Evolutionary conservation across 148 eudicot species (phyloP).

Genomic region (Mesembryanthemum crystallinum): DNA sequence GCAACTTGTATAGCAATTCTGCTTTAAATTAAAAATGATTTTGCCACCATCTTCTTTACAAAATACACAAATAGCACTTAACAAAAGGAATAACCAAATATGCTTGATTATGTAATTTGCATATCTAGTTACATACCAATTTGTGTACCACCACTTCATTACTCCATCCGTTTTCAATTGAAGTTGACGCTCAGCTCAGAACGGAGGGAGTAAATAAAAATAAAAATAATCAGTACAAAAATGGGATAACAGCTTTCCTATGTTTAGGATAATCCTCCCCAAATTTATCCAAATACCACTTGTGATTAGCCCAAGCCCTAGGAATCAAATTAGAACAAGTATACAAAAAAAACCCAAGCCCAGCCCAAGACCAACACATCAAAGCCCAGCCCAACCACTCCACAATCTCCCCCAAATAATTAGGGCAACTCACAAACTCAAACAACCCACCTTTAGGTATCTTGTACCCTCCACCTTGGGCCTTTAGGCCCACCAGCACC

Average conservation of each 20-base stretch:
- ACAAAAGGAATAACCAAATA: too few species aligned
- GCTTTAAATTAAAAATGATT: too few species aligned
- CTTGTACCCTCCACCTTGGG: constrained; percentile 55
- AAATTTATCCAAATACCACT: constrained; percentile 85
- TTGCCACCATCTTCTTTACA: too few species aligned
- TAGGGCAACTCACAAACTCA: constrained; percentile 75
- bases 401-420: constrained; percentile 84
- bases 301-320: constrained; percentile 56
- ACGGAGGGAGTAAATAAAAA: too few species aligned
- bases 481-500: constrained; percentile 54
- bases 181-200: too few species aligned
- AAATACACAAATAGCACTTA: too few species aligned
- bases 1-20: too few species aligned
- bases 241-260: constrained; percentile 80
- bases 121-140: too few species aligned
- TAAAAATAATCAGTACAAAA: constrained; percentile 36
- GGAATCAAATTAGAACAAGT: constrained; percentile 79
- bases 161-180: too few species aligned
- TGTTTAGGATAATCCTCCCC: constrained; percentile 72
- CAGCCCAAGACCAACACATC: constrained; percentile 82
- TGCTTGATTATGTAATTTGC: too few species aligned
- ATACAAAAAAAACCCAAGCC: constrained; percentile 67
- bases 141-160: too few species aligned
- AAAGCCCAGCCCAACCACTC: constrained; percentile 95
- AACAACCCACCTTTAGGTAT: constrained; percentile 72